Evolutionary conservation across 2,329 filamentous ascomycete genomes (phyloP).

Genomic region (Venturia pyrina): DNA sequence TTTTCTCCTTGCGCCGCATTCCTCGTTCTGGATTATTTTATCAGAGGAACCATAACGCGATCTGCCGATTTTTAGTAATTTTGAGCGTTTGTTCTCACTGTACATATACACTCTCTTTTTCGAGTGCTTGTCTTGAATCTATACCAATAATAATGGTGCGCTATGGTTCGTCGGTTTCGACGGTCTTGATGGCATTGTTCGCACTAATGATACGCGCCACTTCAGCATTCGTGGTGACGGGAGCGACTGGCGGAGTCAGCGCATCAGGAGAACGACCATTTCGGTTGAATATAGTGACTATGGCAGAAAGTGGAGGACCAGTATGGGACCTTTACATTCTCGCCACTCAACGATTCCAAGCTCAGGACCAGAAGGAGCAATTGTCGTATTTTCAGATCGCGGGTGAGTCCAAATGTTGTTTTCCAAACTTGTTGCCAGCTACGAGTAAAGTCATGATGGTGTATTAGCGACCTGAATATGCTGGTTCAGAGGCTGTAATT

Average conservation of each 20-base stretch:
- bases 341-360: background rate
- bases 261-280: background rate
- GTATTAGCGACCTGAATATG: too few relatives aligned
- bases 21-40: background rate
- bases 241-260: background rate
- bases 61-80: too few relatives aligned
- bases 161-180: background rate
- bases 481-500: too few relatives aligned
- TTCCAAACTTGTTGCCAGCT: background rate
- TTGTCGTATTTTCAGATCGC: slow-evolving; percentile 6
- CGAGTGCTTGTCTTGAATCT: background rate
- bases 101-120: background rate
- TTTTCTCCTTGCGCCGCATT: background rate
- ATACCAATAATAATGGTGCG: background rate
- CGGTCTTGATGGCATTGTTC: background rate
- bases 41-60: too few relatives aligned
- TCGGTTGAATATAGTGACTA: background rate
- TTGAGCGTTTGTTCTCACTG: too few relatives aligned
- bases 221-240: background rate
- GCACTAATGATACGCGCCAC: background rate
- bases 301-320: slow-evolving; percentile 4
- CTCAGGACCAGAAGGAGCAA: background rate
- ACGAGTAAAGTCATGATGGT: too few relatives aligned
- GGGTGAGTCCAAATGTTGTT: background rate
- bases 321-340: slow-evolving; percentile 8